Conservation (phyloP, 148 eudicot genomes). For the Rhododendron mucronatum region DNA sequence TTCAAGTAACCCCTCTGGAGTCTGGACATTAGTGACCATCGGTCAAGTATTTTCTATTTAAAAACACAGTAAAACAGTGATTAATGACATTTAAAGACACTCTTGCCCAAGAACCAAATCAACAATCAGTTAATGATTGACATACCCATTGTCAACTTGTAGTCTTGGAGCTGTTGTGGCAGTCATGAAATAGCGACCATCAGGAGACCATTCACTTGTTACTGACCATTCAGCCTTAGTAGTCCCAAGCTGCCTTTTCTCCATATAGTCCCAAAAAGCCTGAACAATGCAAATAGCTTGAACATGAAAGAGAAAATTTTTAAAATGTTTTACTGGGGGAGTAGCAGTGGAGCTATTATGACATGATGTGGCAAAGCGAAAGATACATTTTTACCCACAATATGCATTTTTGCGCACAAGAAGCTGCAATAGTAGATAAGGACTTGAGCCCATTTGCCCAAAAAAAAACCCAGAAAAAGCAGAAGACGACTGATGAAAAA, state of each 20-base stretch:
- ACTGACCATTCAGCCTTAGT: constrained; percentile 96
- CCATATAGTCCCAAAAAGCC: constrained; percentile 92
- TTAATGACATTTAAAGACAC: neutral
- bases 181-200: constrained; percentile 89
- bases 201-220: constrained; percentile 92
- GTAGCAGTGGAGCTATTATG: neutral
- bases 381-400: neutral
- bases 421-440: neutral
- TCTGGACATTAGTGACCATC: neutral
- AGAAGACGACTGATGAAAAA: too few species aligned
- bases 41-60: neutral
- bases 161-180: constrained; percentile 96
- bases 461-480: too few species aligned
- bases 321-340: neutral
- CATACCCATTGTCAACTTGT: constrained; percentile 97
- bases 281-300: constrained; percentile 19
- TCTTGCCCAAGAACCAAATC: neutral
- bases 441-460: too few species aligned
- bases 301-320: neutral
- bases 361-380: neutral
- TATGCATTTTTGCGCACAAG: neutral
- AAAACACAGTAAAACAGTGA: neutral
- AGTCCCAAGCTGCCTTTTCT: constrained; percentile 74
- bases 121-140: neutral
- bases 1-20: neutral